phyloP scores from a whole-genome alignment of 345 rosid species.

The Anacardium occidentale region DNA sequence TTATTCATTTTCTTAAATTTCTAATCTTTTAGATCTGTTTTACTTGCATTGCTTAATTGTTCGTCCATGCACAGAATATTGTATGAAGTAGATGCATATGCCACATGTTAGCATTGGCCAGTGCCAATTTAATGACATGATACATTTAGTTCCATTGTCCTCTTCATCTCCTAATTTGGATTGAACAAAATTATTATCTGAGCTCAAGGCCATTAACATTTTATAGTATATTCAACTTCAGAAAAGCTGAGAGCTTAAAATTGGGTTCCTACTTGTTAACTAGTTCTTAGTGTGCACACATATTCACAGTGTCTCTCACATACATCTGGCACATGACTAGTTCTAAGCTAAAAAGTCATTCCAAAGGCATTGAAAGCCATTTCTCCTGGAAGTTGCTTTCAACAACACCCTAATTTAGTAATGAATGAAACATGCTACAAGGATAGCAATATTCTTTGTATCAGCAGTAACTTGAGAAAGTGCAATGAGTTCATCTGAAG shows the following conservation, averaged over 20 bases:
- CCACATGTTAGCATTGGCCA: not conserved
- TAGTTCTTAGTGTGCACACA: not conserved
- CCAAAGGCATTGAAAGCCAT: not conserved
- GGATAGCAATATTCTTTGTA: not conserved
- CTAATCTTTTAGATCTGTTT: not conserved
- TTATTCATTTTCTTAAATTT: conserved; percentile 4
- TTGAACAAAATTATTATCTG: not conserved
- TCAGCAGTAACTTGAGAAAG: not conserved
- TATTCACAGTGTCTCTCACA: not conserved
- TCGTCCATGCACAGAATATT: not conserved
- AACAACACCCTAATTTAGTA: not conserved
- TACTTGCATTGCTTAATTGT: not conserved
- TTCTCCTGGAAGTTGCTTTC: not conserved
- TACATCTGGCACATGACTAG: not conserved
- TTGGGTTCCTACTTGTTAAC: not conserved
- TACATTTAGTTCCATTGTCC: not conserved
- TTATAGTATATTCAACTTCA: not conserved
- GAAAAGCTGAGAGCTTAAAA: not conserved
- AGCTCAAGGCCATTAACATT: not conserved
- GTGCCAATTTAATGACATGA: not conserved
- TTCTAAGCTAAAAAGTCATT: not conserved
- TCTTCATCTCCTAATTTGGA: not conserved
- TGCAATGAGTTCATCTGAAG: not conserved
- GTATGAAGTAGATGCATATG: not conserved
- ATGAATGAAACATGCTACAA: not conserved